These are phyloP conservation scores for Bipolaris victoriae DNA, from an alignment of 2,329 filamentous ascomycete genomes.

Conservation along the genomic window DNA sequence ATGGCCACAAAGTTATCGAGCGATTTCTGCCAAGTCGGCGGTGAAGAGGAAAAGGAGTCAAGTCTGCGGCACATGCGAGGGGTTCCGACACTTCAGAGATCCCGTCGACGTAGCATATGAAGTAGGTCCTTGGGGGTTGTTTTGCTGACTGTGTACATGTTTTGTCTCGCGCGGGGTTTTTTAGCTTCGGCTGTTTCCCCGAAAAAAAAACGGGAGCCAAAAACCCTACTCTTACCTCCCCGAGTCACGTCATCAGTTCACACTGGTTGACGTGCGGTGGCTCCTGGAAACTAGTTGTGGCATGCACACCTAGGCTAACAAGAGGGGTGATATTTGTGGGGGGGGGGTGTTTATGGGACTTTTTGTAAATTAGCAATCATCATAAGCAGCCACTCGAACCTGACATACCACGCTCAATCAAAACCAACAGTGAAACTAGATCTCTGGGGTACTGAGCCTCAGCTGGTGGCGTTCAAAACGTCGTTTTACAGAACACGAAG, in stretches of 20 bases:
- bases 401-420: not conserved
- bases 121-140: not conserved
- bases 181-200: constrained; percentile 12
- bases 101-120: not conserved
- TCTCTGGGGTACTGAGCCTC: not conserved
- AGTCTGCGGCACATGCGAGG: constrained; percentile 4
- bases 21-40: not conserved
- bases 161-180: constrained; percentile 6
- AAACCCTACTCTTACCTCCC: constrained; percentile 11
- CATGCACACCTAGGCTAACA: constrained; percentile 8
- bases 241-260: constrained; percentile 6
- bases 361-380: not conserved
- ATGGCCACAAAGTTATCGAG: not conserved
- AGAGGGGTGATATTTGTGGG: not conserved
- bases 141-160: constrained; percentile 5
- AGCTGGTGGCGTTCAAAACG: too few species aligned
- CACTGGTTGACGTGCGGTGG: constrained; percentile 6
- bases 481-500: not conserved
- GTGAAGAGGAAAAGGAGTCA: not conserved
- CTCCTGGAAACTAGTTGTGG: constrained; percentile 13
- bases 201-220: constrained; percentile 11
- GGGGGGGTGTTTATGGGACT: not conserved
- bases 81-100: not conserved
- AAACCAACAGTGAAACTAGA: not conserved
- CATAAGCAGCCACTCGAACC: not conserved